A percentile compares a stretch with the other conserved stretches of the same genome.
These are phyloP conservation scores for Huntiella moniliformis DNA, from an alignment of 2,329 filamentous ascomycete species.

Conservation along the genomic window DNA sequence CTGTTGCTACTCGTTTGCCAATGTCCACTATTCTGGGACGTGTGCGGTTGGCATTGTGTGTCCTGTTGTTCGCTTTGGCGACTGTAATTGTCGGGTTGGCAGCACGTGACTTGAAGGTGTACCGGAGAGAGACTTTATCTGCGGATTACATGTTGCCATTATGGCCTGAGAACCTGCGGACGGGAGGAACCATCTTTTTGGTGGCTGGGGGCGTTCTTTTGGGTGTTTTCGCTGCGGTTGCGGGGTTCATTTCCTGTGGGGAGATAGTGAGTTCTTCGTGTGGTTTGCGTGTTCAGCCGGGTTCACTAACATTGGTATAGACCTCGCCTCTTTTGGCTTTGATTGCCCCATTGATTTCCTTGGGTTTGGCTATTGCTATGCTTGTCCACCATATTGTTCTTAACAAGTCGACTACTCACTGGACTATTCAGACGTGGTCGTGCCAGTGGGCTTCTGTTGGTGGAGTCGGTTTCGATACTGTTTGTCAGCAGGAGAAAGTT, in stretches of 20 bases:
- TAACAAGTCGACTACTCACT: not conserved
- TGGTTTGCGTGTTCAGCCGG: not conserved
- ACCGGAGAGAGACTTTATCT: conserved; percentile 32
- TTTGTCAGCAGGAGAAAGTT: conserved; percentile 38
- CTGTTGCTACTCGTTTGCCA: conserved; percentile 20
- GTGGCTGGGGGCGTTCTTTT: conserved; percentile 33
- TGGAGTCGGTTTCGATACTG: conserved; percentile 33
- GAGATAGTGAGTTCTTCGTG: conserved; percentile 26
- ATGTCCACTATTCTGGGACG: conserved; percentile 6
- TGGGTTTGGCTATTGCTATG: conserved; percentile 32
- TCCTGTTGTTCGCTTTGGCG: conserved; percentile 30
- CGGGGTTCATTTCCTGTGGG: conserved; percentile 30
- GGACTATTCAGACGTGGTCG: conserved; percentile 41
- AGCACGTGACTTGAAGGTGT: conserved; percentile 34
- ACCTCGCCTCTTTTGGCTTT: conserved; percentile 10
- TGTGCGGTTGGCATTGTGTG: conserved; percentile 28
- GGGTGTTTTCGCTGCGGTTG: conserved; percentile 27
- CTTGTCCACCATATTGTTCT: conserved; percentile 19
- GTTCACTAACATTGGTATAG: conserved; percentile 9
- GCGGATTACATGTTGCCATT: conserved; percentile 30
- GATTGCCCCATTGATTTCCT: conserved; percentile 20
- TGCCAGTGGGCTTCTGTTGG: conserved; percentile 37
- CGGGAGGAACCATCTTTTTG: conserved; percentile 36
- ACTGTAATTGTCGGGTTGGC: conserved; percentile 35
- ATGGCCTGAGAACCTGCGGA: conserved; percentile 39